Evolutionary conservation across 164 flowering plant genomes (phyloP), one percentile per base, ranked within the genome.

Genomic region (Vitis rupestris): DNA sequence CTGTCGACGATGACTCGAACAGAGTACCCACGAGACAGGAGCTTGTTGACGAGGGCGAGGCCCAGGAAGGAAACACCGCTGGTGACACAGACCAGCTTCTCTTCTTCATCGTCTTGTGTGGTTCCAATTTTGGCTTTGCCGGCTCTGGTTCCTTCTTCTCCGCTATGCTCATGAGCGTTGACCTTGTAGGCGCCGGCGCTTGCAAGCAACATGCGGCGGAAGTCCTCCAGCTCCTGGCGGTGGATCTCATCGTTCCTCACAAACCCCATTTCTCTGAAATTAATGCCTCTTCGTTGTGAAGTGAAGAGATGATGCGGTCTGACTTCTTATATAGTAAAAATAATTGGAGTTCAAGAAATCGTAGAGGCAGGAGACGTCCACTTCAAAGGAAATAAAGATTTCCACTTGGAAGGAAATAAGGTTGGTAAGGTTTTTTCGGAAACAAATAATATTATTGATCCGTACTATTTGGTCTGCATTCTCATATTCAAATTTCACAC

Each of bases 61-160:
- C 96, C 94, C 14, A 90, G 55, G 75, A 73, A 89, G 2, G 97
- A 88, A 16, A 83, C 77, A 16, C 96, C 96, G 68, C 95, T 88
- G 23, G 97, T 92, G 19, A 92, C 92, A 30, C 95, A 88, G 9
- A 92, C 93, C 63, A 80, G n/a, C 73, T 78, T 84, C 51, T 82
- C 85, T 11, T 47, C 67, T n/a, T 44, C 77, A 2, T 31, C 79
- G 8, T 60, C 56, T 10, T 56, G 75, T 0, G 10, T n/a, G 9
- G 23, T 44, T 3, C 1, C 23, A 53, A 11, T 53, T 5, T 13
- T 11, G 14, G 8, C 5, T n/a, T 5, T 3, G 9, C 15, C 59
- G 51, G 13, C 31, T 9, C 62, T 19, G 37, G 12, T 16, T 14
- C 29, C 71, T 27, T 30, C n/a, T 49, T 61, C 59, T 67, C 47